A percentile compares a stretch with the other conserved stretches of the same genome.
phyloP scores from a whole-genome alignment of 2,329 filamentous ascomycete genomes.

The Cladophialophora carrionii region DNA sequence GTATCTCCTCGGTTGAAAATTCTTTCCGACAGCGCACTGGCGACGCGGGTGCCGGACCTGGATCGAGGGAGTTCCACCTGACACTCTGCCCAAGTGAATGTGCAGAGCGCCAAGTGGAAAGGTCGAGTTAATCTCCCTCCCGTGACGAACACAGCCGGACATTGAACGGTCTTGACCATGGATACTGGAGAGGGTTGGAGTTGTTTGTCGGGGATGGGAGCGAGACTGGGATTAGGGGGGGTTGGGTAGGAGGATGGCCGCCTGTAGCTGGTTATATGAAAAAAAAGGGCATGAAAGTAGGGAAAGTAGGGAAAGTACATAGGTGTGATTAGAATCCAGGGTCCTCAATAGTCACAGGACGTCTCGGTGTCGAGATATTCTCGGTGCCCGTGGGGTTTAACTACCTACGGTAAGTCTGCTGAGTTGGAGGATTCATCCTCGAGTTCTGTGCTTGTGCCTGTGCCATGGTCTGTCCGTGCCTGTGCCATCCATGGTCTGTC shows the following conservation, averaged over 20 bases:
- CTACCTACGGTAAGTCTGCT: too few relatives aligned
- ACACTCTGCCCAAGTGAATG: background rate
- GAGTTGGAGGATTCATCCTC: too few relatives aligned
- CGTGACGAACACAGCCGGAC: slow-evolving; percentile 52
- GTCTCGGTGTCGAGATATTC: too few relatives aligned
- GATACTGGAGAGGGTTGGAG: slow-evolving; percentile 46
- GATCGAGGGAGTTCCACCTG: slow-evolving; percentile 27
- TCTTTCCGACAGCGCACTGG: slow-evolving; percentile 22
- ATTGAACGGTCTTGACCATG: slow-evolving; percentile 48
- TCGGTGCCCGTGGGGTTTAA: too few relatives aligned
- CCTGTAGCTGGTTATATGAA: background rate
- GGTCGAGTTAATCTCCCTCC: slow-evolving; percentile 45
- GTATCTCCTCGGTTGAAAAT: slow-evolving; percentile 26
- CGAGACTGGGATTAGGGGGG: background rate
- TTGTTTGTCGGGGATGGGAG: background rate
- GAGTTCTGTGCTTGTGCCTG: too few relatives aligned
- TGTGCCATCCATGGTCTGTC: too few relatives aligned
- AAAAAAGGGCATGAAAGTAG: background rate
- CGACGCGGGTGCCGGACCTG: slow-evolving; percentile 32
- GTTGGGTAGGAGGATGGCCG: too few relatives aligned
- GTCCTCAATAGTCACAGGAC: too few relatives aligned
- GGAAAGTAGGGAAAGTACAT: too few relatives aligned
- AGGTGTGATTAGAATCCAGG: too few relatives aligned
- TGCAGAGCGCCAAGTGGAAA: background rate
- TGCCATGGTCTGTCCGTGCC: too few relatives aligned